A percentile compares a stretch with the other conserved stretches of the same genome.
Evolutionary conservation across 2,329 filamentous ascomycete species (phyloP).

Genomic region (Pseudogymnoascus sp.): DNA sequence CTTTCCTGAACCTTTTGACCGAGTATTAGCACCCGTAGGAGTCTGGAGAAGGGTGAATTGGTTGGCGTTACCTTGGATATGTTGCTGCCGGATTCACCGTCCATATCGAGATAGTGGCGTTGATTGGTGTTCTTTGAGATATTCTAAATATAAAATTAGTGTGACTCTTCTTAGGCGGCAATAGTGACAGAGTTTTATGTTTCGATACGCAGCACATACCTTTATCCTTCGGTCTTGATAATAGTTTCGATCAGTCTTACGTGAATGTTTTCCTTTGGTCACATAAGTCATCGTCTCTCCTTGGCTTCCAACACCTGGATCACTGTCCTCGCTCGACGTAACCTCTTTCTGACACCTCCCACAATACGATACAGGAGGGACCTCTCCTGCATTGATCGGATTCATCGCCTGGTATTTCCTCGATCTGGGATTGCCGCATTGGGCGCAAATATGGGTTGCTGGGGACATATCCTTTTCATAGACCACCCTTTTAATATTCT

Average conservation of each 20-base stretch:
- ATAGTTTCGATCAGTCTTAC: background rate
- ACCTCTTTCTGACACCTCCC: constrained; percentile 1
- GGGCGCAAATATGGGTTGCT: background rate
- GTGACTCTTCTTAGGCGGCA: background rate
- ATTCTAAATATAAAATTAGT: background rate
- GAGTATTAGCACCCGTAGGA: background rate
- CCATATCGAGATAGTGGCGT: background rate
- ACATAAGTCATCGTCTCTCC: background rate
- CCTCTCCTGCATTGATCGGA: constrained; percentile 6
- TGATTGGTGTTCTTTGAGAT: background rate
- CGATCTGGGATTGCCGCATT: constrained; percentile 1
- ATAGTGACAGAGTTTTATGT: background rate
- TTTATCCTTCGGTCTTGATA: constrained; percentile 6
- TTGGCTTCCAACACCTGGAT: background rate
- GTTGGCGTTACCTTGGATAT: background rate
- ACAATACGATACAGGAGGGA: background rate
- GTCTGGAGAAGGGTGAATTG: background rate
- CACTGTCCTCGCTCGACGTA: background rate
- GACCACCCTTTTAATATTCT: background rate
- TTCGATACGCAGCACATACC: background rate
- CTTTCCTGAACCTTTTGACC: background rate
- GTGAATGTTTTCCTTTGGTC: background rate
- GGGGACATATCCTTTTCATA: background rate
- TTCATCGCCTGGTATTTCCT: constrained; percentile 2
- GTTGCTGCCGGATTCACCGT: background rate